Conservation (phyloP, 805 yeast species). For the Scheffersomyces ergatensis region DNA sequence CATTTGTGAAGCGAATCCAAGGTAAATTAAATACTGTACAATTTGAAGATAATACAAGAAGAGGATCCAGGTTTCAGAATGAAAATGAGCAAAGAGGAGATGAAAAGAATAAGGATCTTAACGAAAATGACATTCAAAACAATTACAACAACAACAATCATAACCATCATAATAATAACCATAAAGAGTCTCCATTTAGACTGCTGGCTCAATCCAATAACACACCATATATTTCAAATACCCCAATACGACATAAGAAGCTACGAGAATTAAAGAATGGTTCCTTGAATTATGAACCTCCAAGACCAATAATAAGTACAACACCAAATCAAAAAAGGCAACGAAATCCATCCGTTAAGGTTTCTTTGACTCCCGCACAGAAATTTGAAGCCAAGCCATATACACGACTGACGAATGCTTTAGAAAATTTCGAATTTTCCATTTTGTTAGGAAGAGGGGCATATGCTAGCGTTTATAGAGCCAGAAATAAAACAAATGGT, state of each 20-base stretch:
- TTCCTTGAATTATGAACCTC: too few relatives aligned
- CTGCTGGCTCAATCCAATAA: not conserved
- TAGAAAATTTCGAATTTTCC: constrained; percentile 50
- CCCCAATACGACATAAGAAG: not conserved
- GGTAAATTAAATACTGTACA: constrained; percentile 11
- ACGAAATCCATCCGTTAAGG: constrained; percentile 32
- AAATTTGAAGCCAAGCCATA: constrained; percentile 44
- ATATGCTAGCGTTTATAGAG: constrained; percentile 81
- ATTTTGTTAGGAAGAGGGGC: constrained; percentile 88
- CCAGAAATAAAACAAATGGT: constrained; percentile 61
- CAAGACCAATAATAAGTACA: not conserved
- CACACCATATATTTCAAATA: not conserved
- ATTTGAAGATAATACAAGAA: constrained; percentile 5
- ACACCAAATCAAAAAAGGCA: constrained; percentile 19
- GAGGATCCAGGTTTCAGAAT: too few relatives aligned
- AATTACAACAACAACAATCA: too few relatives aligned
- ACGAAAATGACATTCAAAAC: constrained; percentile 1
- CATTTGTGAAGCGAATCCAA: constrained; percentile 29
- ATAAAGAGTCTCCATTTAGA: constrained; percentile 5
- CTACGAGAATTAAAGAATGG: too few relatives aligned
- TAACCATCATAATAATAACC: too few relatives aligned
- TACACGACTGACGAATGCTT: constrained; percentile 34
- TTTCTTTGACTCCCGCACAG: constrained; percentile 52
- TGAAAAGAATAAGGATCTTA: constrained; percentile 1
- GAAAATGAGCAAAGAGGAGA: not conserved